Percentiles rank a stretch among this genome's conserved stretches.
Evolutionary conservation across 2,329 filamentous ascomycete species (phyloP).

Genomic region (Fusarium buharicum): DNA sequence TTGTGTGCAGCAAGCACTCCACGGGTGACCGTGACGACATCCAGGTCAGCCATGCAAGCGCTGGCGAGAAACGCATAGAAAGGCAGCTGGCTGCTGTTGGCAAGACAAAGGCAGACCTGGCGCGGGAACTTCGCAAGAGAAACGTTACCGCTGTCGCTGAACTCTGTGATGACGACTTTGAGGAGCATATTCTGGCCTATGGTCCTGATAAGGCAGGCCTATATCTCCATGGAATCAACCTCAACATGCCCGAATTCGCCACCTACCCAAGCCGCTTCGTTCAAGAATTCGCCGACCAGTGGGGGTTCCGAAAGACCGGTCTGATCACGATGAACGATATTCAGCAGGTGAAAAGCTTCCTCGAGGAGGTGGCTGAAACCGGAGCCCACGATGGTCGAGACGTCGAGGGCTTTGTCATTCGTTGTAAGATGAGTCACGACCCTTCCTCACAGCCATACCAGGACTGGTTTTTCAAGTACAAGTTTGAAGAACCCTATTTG

Average conservation of each 20-base stretch:
- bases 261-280: conserved; percentile 88
- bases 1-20: conserved; percentile 99
- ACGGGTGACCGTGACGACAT: conserved; percentile 81
- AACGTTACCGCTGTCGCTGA: conserved; percentile 97
- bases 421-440: conserved; percentile 77
- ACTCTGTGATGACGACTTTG: conserved; percentile 94
- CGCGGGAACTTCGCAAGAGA: conserved; percentile 76
- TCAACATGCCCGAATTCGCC: conserved; percentile 91
- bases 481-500: conserved; percentile 98
- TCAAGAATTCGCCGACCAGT: conserved; percentile 87
- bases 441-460: conserved; percentile 65
- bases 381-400: conserved; percentile 91
- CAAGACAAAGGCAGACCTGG: conserved; percentile 81
- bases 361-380: conserved; percentile 86
- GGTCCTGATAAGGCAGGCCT: conserved; percentile 83
- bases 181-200: conserved; percentile 96
- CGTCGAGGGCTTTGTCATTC: conserved; percentile 95
- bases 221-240: conserved; percentile 95
- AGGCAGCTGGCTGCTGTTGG: conserved; percentile 80
- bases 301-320: conserved; percentile 93
- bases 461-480: conserved; percentile 99
- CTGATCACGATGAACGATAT: conserved; percentile 82
- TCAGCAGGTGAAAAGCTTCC: conserved; percentile 77
- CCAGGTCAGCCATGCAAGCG: conserved; percentile 82
- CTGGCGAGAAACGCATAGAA: conserved; percentile 84